Percentiles rank a stretch among this genome's conserved stretches.
These are phyloP conservation scores for Mitragyna speciosa DNA, from an alignment of 257 asterid species.

Conservation along the genomic window DNA sequence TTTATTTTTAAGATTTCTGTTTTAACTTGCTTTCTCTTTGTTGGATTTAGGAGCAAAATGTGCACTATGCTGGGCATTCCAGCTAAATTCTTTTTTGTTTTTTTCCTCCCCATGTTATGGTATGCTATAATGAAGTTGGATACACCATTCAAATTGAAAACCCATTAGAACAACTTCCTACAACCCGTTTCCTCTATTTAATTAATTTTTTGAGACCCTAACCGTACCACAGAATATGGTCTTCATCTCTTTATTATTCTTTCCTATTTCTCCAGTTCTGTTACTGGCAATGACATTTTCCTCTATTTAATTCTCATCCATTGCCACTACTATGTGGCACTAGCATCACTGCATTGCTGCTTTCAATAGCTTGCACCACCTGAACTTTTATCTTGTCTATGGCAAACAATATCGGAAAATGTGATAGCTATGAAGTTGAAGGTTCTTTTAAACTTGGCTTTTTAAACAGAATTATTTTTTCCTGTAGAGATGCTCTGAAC, in stretches of 20 bases:
- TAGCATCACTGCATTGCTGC: background rate
- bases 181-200: too few relatives aligned
- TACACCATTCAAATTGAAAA: background rate
- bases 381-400: background rate
- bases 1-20: background rate
- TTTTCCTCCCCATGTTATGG: background rate
- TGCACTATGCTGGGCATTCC: background rate
- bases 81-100: background rate
- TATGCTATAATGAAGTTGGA: background rate
- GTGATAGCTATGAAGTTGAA: background rate
- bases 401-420: background rate
- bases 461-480: background rate
- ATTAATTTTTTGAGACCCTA: too few relatives aligned
- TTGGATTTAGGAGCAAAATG: background rate
- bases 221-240: too few relatives aligned
- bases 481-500: constrained; percentile 1
- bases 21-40: background rate
- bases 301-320: background rate
- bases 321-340: background rate
- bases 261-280: background rate
- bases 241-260: background rate
- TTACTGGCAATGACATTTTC: background rate
- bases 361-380: background rate
- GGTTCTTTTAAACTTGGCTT: background rate
- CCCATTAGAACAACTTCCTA: background rate